Base-by-base conservation (phyloP, 495 filamentous ascomycete species). In the Aspergillus sparsus region DNA sequence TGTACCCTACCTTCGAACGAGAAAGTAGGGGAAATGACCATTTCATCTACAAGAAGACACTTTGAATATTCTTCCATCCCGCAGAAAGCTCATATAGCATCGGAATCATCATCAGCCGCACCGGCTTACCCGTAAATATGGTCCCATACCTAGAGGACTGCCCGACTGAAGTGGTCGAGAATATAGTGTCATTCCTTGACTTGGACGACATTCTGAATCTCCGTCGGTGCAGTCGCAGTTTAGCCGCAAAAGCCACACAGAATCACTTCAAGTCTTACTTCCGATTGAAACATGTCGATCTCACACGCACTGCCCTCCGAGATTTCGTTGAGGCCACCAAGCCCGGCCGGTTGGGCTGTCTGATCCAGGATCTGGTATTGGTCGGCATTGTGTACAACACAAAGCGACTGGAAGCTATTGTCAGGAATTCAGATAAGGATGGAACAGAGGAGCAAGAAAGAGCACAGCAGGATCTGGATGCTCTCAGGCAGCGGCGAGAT, bases 361-460 rank as follows among this genome's bases (percentile, higher is more conserved):
- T 53, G 5, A 16, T 53, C 11, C 4, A 39, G 18, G 33, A 53
- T 15, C 6, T 53, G 9, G 51, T 53, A 36, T n/a, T 53, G 9
- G 51, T 39, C 51, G 51, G 51, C 35, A 9, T 53, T 8, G 51
- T 53, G 47, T 1, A 53, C 35, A 53, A 53, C 51, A 15, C 51
- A 39, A 39, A 37, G 49, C 32, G 27, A 11, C 27, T 52, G 8
- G 31, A 52, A 32, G 21, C 10, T 35, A 13, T 52, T 34, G 1
- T 35, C 31, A 32, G 8, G 35, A 11, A 35, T 13, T 1, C 8
- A 52, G 0, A 31, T n/a, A 10, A 35, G 27, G 32, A 2, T 35
- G 51, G 35, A 5, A 21, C 12, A 53, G 51, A 53, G 33, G 51
- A 41, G 33, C 34, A 21, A 18, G 51, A 10, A 39, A 53, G 12